Conservation (phyloP, 2,329 filamentous ascomycete genomes). For the Neurospora crassa region DNA sequence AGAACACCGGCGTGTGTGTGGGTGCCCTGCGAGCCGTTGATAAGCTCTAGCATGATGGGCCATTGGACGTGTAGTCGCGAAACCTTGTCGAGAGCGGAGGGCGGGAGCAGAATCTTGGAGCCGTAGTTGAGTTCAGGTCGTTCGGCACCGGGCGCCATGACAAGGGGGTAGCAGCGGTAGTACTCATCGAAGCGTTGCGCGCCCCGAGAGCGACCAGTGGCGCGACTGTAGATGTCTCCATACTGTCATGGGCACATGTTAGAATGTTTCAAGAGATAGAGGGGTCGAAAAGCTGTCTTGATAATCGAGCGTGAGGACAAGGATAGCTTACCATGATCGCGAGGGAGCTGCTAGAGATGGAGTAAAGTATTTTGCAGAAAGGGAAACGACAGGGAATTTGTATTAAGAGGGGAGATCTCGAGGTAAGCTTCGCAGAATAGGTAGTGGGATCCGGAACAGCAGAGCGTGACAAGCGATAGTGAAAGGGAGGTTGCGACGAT, state of each 20-base stretch:
- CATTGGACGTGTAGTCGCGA: constrained; percentile 94
- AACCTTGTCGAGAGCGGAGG: constrained; percentile 92
- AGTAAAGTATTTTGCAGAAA: background rate
- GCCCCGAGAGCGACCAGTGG: constrained; percentile 33
- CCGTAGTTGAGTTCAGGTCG: constrained; percentile 88
- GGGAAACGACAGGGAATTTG: background rate
- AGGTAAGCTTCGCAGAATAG: background rate
- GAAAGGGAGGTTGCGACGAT: background rate
- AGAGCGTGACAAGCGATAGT: background rate
- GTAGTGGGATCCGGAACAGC: background rate
- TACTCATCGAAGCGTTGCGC: constrained; percentile 91
- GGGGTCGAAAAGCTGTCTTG: background rate
- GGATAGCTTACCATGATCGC: background rate
- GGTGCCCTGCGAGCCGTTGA: constrained; percentile 71
- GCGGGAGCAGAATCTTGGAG: constrained; percentile 95
- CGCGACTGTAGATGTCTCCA: constrained; percentile 3
- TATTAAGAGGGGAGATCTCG: background rate
- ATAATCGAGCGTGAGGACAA: background rate
- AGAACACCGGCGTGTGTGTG: constrained; percentile 90
- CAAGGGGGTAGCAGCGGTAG: constrained; percentile 92
- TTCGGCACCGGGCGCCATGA: constrained; percentile 87
- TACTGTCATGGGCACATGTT: background rate
- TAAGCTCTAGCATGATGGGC: constrained; percentile 92
- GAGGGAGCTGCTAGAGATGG: background rate
- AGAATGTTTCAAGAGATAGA: background rate